phyloP scores from a whole-genome alignment of 345 rosid genomes.

The Aethionema arabicum region DNA sequence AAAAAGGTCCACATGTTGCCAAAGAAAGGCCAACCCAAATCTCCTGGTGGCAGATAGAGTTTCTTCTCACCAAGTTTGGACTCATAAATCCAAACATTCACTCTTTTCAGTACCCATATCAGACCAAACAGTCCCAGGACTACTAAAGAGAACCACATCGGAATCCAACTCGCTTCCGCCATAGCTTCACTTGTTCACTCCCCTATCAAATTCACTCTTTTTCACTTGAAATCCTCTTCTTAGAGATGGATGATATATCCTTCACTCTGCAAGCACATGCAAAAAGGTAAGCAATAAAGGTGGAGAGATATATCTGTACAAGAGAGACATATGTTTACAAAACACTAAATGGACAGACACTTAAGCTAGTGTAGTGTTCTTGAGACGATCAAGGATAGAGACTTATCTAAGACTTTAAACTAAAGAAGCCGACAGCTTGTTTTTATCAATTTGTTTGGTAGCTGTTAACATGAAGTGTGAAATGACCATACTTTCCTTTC shows the following conservation, averaged over 20 bases:
- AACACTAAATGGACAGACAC: constrained; percentile 29
- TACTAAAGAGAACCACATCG: constrained; percentile 18
- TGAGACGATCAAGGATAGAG: constrained; percentile 30
- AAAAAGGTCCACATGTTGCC: constrained; percentile 91
- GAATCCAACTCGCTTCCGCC: neutral
- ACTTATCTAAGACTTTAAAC: constrained; percentile 31
- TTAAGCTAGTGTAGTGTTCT: constrained; percentile 20
- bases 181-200: constrained; percentile 25
- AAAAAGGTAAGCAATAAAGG: constrained; percentile 4
- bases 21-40: constrained; percentile 82
- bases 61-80: constrained; percentile 47
- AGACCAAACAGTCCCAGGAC: constrained; percentile 34
- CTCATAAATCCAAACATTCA: constrained; percentile 63
- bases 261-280: constrained; percentile 11
- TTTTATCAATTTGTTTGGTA: constrained; percentile 32
- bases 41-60: constrained; percentile 70
- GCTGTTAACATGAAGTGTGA: constrained; percentile 19
- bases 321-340: neutral
- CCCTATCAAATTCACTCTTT: constrained; percentile 1
- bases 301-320: constrained; percentile 11
- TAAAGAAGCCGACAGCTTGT: constrained; percentile 35
- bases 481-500: constrained; percentile 27
- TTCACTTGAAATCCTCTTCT: constrained; percentile 16
- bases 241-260: constrained; percentile 11
- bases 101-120: constrained; percentile 48